Percentiles rank a stretch among this genome's conserved stretches.
phyloP scores from a whole-genome alignment of 768 basidiomycete species.

The Amanita polypyramis region DNA sequence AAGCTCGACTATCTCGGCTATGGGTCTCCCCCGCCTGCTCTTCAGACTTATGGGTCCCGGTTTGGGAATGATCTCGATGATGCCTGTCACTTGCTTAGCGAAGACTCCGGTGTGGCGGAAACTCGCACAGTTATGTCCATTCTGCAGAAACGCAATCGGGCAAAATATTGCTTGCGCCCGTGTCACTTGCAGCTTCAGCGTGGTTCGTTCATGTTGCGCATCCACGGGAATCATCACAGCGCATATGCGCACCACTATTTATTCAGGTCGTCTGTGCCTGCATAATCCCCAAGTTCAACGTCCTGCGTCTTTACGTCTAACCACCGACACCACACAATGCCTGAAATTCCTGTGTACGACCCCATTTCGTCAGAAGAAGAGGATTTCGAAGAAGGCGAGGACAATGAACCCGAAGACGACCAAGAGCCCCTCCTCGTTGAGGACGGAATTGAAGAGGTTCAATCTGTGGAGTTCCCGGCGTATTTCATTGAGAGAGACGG shows the following conservation, averaged over 20 bases:
- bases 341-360: not conserved
- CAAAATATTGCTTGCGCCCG: constrained; percentile 4
- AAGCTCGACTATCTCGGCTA: constrained; percentile 3
- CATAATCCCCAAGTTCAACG: not conserved
- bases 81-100: not conserved
- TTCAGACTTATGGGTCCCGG: constrained; percentile 6
- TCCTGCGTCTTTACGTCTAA: not conserved
- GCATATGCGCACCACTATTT: constrained; percentile 3
- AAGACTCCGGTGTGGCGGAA: not conserved
- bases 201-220: constrained; percentile 3
- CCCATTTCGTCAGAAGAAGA: not conserved
- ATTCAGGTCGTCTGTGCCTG: not conserved
- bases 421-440: not conserved
- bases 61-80: not conserved
- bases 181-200: constrained; percentile 8
- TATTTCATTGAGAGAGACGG: constrained; percentile 51
- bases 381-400: not conserved
- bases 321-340: not conserved
- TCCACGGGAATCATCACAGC: not conserved
- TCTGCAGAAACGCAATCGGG: not conserved
- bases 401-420: constrained; percentile 5
- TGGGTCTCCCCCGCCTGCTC: not conserved
- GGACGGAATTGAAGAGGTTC: constrained; percentile 26
- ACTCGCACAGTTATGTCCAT: not conserved
- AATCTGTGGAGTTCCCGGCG: constrained; percentile 40